Conservation (phyloP, 2,329 filamentous ascomycete species). For the Aspergillus sp. region DNA sequence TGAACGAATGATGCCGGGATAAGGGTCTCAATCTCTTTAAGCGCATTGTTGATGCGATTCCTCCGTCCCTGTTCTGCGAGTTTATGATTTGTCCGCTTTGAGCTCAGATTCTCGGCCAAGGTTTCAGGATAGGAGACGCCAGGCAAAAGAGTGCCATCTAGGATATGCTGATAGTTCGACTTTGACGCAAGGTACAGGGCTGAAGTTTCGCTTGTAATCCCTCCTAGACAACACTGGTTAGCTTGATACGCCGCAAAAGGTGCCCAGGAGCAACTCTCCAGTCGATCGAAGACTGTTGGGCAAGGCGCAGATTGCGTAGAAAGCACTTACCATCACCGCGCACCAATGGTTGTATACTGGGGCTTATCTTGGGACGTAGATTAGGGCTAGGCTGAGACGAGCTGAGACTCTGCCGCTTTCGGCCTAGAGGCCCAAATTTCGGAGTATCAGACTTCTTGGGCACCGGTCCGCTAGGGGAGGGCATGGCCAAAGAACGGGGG, state of each 20-base stretch:
- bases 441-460: constrained; percentile 51
- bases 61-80: constrained; percentile 94
- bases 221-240: constrained; percentile 27
- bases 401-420: constrained; percentile 70
- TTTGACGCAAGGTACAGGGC: constrained; percentile 85
- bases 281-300: background rate
- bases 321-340: constrained; percentile 64
- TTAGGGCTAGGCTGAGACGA: constrained; percentile 84
- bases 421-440: constrained; percentile 52
- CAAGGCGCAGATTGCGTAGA: constrained; percentile 26
- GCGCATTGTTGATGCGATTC: constrained; percentile 90
- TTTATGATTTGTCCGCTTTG: constrained; percentile 96
- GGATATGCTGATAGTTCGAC: constrained; percentile 96
- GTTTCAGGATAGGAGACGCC: constrained; percentile 89
- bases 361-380: constrained; percentile 83
- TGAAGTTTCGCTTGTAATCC: constrained; percentile 59
- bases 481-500: constrained; percentile 55
- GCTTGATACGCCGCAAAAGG: background rate
- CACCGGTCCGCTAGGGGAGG: constrained; percentile 51
- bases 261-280: background rate
- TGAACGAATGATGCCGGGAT: constrained; percentile 62
- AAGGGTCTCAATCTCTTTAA: constrained; percentile 86
- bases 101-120: constrained; percentile 89
- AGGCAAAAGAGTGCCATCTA: constrained; percentile 88
- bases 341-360: constrained; percentile 87